Percentiles rank a stretch among this genome's conserved stretches.
Conservation (phyloP, 202 grass and related monocot genomes). For the Hordeum pubiflorum region DNA sequence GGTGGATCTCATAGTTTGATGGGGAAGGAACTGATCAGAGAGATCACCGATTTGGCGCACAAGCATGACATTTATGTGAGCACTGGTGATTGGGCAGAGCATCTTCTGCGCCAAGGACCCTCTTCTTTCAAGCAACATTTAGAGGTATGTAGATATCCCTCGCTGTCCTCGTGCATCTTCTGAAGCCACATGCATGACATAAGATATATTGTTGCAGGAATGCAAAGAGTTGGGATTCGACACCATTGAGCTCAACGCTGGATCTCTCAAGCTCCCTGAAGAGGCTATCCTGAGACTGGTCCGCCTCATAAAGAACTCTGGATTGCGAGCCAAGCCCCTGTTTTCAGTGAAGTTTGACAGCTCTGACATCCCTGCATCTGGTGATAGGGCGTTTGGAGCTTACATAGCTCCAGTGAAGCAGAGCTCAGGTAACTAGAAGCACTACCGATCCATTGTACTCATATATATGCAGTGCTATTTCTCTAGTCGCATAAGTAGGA, state of each 20-base stretch:
- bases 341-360: conserved; percentile 75
- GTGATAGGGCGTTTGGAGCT: conserved; percentile 74
- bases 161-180: no score
- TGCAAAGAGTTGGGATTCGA: conserved; percentile 85
- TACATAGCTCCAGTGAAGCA: conserved; percentile 50
- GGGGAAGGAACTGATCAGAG: conserved; percentile 47
- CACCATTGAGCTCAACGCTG: conserved; percentile 80
- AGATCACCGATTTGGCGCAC: conserved; percentile 78
- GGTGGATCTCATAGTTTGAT: conserved; percentile 89
- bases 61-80: conserved; percentile 91
- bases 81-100: conserved; percentile 90
- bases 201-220: conserved; percentile 38
- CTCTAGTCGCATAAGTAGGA: background rate
- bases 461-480: background rate
- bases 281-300: conserved; percentile 76
- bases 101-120: conserved; percentile 59
- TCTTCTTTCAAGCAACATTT: conserved; percentile 81
- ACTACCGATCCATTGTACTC: background rate
- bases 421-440: conserved; percentile 44
- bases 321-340: conserved; percentile 53
- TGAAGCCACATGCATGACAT: background rate
- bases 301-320: conserved; percentile 55
- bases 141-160: conserved; percentile 30
- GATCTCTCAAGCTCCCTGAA: conserved; percentile 77
- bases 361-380: conserved; percentile 55